These are phyloP conservation scores for Neofusicoccum parvum DNA, from an alignment of 2,329 filamentous ascomycete species.

Conservation along the genomic window DNA sequence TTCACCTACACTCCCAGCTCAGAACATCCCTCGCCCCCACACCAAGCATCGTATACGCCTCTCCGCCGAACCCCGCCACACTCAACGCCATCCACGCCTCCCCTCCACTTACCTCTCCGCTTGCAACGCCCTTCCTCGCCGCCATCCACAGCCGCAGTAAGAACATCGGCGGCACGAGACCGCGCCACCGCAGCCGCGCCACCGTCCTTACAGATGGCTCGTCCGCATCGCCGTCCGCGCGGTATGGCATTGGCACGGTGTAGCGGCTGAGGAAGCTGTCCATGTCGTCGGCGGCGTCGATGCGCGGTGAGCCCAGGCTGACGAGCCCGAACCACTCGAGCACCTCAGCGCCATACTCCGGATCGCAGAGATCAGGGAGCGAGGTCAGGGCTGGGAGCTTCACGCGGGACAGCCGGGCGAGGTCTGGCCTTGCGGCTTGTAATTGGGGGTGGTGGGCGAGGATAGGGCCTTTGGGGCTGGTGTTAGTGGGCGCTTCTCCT, in stretches of 20 bases:
- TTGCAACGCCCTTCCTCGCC: conserved; percentile 28
- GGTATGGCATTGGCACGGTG: conserved; percentile 52
- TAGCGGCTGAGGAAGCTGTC: conserved; percentile 74
- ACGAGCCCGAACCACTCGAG: conserved; percentile 78
- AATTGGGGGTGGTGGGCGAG: conserved; percentile 2
- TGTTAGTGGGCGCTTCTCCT: conserved; percentile 28
- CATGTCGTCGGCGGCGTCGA: conserved; percentile 59
- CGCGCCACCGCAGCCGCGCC: conserved; percentile 45
- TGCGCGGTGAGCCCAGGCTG: conserved; percentile 65
- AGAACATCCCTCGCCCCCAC: conserved; percentile 35
- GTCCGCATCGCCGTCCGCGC: background rate
- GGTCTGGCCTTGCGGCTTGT: conserved; percentile 25
- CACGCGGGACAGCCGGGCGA: conserved; percentile 36
- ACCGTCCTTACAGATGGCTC: conserved; percentile 29
- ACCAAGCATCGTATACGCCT: conserved; percentile 37
- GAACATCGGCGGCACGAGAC: conserved; percentile 44
- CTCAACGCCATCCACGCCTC: conserved; percentile 37
- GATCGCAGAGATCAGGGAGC: conserved; percentile 46
- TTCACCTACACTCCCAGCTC: conserved; percentile 35
- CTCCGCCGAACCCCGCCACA: conserved; percentile 33
- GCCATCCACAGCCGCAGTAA: conserved; percentile 33
- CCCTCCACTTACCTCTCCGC: conserved; percentile 21
- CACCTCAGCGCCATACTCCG: conserved; percentile 66
- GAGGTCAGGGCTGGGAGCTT: conserved; percentile 29
- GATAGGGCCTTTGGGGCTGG: background rate